Evolutionary conservation across 139 green algal genomes (phyloP).

Genomic region (Chlamydomonas sphaeroides): DNA sequence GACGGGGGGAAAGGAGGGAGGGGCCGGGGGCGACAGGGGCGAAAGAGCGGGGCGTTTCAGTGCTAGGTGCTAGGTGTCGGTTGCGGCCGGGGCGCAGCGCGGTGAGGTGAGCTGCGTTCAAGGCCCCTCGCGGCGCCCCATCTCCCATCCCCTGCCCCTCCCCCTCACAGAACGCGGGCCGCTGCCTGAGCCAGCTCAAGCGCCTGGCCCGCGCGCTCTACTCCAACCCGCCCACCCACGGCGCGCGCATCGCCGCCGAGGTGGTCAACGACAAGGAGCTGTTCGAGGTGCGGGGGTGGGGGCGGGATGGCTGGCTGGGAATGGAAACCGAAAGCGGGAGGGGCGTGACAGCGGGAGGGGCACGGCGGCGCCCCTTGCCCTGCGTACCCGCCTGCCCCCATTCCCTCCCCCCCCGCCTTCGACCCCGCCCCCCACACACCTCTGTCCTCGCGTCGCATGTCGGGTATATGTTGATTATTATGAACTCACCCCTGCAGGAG

Average conservation of each 20-base stretch:
- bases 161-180: constrained; percentile 60
- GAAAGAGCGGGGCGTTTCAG: no score
- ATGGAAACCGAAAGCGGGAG: no score
- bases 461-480: no score
- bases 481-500: constrained; percentile 59
- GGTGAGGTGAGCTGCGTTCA: no score
- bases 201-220: constrained; percentile 91
- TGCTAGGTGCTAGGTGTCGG: no score
- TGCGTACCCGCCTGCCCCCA: background rate
- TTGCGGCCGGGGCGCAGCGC: no score
- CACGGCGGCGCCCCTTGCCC: no score
- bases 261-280: constrained; percentile 78
- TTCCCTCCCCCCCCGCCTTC: no score
- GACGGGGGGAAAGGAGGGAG: background rate
- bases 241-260: constrained; percentile 91
- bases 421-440: background rate
- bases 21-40: no score
- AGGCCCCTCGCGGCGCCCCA: no score
- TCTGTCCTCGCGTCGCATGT: background rate
- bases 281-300: constrained; percentile 27
- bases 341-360: no score
- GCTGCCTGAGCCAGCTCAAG: constrained; percentile 93
- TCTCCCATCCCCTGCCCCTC: background rate
- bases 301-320: no score
- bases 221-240: constrained; percentile 92